A percentile compares a stretch with the other conserved stretches of the same genome.
These are phyloP conservation scores for Aspergillus costaricaensis DNA, from an alignment of 2,329 filamentous ascomycete genomes.

Conservation along the genomic window DNA sequence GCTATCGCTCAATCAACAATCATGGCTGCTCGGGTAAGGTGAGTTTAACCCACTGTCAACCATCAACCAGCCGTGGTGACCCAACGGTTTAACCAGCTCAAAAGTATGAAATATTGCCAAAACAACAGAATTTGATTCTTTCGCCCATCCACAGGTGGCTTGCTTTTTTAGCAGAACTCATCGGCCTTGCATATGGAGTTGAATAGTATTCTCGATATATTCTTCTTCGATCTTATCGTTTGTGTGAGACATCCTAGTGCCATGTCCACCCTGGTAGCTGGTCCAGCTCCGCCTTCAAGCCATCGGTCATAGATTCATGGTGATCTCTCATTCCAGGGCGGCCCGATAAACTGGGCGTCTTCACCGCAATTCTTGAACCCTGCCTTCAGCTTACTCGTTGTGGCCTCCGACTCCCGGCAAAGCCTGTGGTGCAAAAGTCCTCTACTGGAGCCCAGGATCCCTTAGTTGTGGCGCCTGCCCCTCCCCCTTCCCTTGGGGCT, in stretches of 20 bases:
- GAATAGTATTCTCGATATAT: constrained; percentile 16
- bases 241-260: constrained; percentile 2
- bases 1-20: not conserved
- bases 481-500: constrained; percentile 14
- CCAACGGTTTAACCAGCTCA: not conserved
- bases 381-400: constrained; percentile 4
- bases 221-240: constrained; percentile 14
- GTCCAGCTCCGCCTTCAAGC: not conserved
- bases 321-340: constrained; percentile 10
- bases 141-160: constrained; percentile 10
- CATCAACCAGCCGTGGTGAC: constrained; percentile 5
- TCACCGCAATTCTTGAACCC: constrained; percentile 18
- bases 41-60: constrained; percentile 16
- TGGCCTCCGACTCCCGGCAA: constrained; percentile 2
- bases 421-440: constrained; percentile 13
- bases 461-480: not conserved
- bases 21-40: constrained; percentile 12
- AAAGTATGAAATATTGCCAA: not conserved
- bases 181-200: constrained; percentile 8
- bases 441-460: constrained; percentile 3
- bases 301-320: not conserved
- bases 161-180: constrained; percentile 19
- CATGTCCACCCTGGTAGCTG: not conserved
- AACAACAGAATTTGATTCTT: too few relatives aligned
- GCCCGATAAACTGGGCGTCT: constrained; percentile 6